Evolutionary conservation across 2,329 filamentous ascomycete species (phyloP).

Genomic region (Botrytis porri): DNA sequence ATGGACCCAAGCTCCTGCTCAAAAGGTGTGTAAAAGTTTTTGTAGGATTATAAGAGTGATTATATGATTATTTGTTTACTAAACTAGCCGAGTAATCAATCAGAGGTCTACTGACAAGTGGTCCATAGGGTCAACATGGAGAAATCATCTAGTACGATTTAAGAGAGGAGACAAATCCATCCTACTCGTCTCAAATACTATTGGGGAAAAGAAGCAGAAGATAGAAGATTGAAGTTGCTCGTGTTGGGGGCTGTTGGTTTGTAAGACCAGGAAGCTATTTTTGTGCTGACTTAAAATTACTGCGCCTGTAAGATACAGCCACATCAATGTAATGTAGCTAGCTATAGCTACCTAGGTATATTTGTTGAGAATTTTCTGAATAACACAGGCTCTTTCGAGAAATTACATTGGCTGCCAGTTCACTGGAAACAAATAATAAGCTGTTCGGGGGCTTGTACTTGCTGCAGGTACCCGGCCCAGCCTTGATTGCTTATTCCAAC

Average conservation of each 20-base stretch:
- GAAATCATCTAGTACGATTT: not conserved
- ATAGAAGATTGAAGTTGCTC: not conserved
- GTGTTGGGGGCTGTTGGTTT: constrained; percentile 4
- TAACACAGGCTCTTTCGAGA: not conserved
- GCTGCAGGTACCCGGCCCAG: constrained; percentile 11
- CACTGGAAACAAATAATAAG: constrained; percentile 2
- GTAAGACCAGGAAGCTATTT: not conserved
- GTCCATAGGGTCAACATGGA: not conserved
- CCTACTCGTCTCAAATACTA: not conserved
- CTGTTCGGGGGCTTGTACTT: not conserved
- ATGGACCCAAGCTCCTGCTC: not conserved
- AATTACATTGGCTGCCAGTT: not conserved
- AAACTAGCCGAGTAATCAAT: not conserved
- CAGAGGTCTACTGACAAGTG: not conserved
- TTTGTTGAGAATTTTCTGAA: not conserved
- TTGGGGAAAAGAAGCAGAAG: not conserved
- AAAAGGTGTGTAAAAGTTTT: not conserved
- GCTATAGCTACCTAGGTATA: no score
- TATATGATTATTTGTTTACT: not conserved
- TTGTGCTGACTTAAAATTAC: not conserved
- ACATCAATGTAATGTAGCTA: not conserved
- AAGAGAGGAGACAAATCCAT: not conserved
- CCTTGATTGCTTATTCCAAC: constrained; percentile 8
- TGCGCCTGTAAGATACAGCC: constrained; percentile 5
- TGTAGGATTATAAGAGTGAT: not conserved